Evolutionary conservation across 495 filamentous ascomycete genomes (phyloP), one percentile per base, ranked within the genome.

Genomic region (Clohesyomyces aquaticus): DNA sequence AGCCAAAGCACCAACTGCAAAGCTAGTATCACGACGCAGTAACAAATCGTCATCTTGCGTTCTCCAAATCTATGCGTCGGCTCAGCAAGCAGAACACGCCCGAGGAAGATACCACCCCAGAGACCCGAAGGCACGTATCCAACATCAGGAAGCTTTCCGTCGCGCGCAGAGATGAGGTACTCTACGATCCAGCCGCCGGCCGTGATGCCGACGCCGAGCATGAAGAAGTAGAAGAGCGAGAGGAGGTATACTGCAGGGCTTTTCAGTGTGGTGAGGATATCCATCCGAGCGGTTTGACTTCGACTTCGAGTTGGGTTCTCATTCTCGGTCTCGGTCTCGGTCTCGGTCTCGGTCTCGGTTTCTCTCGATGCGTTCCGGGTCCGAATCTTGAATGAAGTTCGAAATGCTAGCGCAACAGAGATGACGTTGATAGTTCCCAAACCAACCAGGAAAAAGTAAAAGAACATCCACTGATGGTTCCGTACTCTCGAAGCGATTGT

Each of bases 1-100:
- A 82, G 54, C 83, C 82, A 84, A 50, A 89, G 84, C 1, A 89
- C 68, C 0, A 91, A 71, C 55, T 86, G 82, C 9, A 84, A 74
- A 0, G 67, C 85, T 10, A 85, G 77, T 21, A 80, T 79, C 4
- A 80, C 45, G 38, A 77, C 53, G 53, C 81, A 77, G 62, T 88
- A 89, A 11, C 77, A 41, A 16, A 80, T 71, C 10, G 83, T 64
- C 80, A 83, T 81, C 22, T 74, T 71, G 49, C 75, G 68, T 59
- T 84, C 81, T 8, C 83, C 83, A 21, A 75, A 79, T n/a, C 77
- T 71, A 61, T 82, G 78, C 6, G 80, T 84, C 0, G 80, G 79
- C 60, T 84, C 81, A 14, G 80, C 78, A 0, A 86, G 75, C n/a
- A 82, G 28, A 3, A 85, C 46, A 11, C 82, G 68, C 0, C 81